These are phyloP conservation scores for Clausena lansium DNA, from an alignment of 345 rosid genomes.

Conservation along the genomic window DNA sequence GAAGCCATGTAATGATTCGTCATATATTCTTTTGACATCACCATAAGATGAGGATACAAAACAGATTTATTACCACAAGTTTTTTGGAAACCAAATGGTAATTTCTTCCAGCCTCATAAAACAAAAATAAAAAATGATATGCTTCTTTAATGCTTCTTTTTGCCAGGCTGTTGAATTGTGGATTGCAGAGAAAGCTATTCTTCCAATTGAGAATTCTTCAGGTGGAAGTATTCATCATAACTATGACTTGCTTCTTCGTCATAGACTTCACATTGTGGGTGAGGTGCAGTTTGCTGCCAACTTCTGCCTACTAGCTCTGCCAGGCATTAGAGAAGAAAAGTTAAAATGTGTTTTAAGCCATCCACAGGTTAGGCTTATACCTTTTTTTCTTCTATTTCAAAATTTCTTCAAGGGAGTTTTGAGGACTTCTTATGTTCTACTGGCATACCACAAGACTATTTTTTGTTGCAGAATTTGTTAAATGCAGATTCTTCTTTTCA, in stretches of 20 bases:
- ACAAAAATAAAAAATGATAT: neutral
- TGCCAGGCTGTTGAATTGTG: constrained; percentile 59
- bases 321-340: constrained; percentile 46
- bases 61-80: neutral
- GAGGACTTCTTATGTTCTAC: neutral
- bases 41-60: neutral
- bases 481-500: neutral
- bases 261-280: constrained; percentile 60
- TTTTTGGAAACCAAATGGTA: neutral
- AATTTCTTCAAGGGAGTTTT: neutral
- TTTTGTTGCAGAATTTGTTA: neutral
- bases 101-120: neutral
- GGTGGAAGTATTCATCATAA: constrained; percentile 62
- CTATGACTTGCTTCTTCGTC: constrained; percentile 61
- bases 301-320: constrained; percentile 52
- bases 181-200: constrained; percentile 57
- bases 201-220: constrained; percentile 58
- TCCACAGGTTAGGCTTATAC: constrained; percentile 41
- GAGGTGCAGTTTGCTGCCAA: constrained; percentile 50
- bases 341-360: constrained; percentile 56
- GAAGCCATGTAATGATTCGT: neutral
- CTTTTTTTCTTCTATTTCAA: neutral
- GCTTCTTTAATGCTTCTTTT: constrained; percentile 8
- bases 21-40: neutral
- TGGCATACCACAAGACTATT: neutral